Evolutionary conservation across 169 alveolate species (phyloP).

Genomic region (Plasmodium reichenowi): DNA sequence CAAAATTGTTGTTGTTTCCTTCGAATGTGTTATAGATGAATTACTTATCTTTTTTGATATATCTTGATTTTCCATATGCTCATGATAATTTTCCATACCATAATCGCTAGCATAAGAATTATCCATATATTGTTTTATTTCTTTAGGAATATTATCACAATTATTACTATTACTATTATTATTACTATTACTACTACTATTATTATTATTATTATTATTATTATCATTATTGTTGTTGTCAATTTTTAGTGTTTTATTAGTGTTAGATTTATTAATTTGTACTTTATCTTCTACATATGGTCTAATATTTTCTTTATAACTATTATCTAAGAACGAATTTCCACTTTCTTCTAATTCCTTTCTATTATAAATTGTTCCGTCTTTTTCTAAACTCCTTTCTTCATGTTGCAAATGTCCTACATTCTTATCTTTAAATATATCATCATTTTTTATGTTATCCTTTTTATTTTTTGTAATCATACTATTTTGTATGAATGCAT

Average conservation of each 20-base stretch:
- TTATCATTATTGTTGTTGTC: neutral
- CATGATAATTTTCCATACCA: constrained; percentile 38
- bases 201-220: neutral
- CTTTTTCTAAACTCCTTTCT: constrained; percentile 4
- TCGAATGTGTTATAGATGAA: no score
- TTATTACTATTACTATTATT: neutral
- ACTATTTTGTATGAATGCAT: constrained; percentile 47
- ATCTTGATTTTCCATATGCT: constrained; percentile 3
- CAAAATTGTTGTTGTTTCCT: no score
- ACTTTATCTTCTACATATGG: neutral
- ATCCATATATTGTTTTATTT: constrained; percentile 4
- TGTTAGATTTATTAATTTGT: neutral
- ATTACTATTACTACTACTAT: neutral
- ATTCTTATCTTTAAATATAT: constrained; percentile 4
- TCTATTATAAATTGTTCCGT: neutral
- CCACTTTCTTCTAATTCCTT: constrained; percentile 24
- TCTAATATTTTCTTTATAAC: constrained; percentile 12
- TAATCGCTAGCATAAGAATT: constrained; percentile 18
- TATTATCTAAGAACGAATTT: constrained; percentile 38
- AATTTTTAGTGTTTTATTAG: neutral
- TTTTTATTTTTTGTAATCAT: constrained; percentile 21
- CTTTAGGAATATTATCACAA: neutral
- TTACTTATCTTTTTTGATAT: no score
- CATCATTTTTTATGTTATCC: constrained; percentile 12
- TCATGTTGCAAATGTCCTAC: neutral